These are phyloP conservation scores for Phytophthora tentaculata DNA, from an alignment of 352 stramenopile species.

Conservation along the genomic window DNA sequence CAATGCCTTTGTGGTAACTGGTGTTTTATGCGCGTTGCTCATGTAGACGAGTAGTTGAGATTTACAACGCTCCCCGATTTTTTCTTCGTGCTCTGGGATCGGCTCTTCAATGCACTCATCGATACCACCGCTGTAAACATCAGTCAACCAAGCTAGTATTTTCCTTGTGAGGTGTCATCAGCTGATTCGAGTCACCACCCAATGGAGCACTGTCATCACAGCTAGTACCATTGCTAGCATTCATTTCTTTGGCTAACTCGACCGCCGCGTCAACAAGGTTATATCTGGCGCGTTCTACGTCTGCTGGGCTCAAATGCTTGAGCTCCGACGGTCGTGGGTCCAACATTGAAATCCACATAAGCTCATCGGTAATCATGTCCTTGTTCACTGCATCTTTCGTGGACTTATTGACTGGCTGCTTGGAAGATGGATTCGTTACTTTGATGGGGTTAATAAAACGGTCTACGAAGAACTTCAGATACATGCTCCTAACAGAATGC, in stretches of 20 bases:
- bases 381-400: too few species aligned
- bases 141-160: background rate
- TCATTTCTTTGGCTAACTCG: background rate
- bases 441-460: too few species aligned
- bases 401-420: too few species aligned
- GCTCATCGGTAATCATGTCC: background rate
- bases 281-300: background rate
- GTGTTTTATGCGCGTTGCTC: background rate
- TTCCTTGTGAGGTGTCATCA: too few species aligned
- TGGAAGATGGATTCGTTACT: too few species aligned
- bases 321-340: conserved; percentile 1
- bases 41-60: background rate
- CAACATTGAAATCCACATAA: conserved; percentile 1
- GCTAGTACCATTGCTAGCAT: background rate
- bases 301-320: background rate
- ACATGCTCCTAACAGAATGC: background rate
- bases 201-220: too few species aligned
- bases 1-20: background rate
- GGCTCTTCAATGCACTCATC: background rate
- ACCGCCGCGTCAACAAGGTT: background rate
- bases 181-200: too few species aligned
- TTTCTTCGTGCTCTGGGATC: background rate
- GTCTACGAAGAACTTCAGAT: background rate
- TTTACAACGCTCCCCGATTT: background rate
- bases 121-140: background rate